These are phyloP conservation scores for Pestalotiopsis sp. DNA, from an alignment of 2,329 filamentous ascomycete genomes.

Conservation along the genomic window DNA sequence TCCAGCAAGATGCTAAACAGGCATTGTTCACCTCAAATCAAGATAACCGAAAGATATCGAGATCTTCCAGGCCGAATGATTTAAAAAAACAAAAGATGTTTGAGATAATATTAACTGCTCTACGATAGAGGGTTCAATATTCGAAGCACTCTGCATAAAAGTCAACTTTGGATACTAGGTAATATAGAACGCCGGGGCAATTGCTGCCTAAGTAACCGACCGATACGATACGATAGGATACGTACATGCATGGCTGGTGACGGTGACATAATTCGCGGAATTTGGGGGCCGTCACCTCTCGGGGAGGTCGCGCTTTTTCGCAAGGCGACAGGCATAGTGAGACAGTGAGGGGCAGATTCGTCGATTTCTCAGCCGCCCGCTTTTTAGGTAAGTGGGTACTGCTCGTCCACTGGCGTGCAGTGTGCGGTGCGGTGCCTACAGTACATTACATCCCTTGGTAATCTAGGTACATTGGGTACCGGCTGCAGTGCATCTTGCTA, in stretches of 20 bases:
- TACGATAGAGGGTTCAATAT: too few relatives aligned
- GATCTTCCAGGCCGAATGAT: too few relatives aligned
- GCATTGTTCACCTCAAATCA: too few relatives aligned
- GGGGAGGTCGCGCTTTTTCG: neutral
- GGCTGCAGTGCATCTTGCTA: neutral
- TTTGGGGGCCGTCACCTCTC: neutral
- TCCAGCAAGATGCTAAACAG: too few relatives aligned
- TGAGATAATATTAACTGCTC: too few relatives aligned
- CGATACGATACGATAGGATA: neutral
- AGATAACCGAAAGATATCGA: too few relatives aligned
- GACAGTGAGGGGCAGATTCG: conserved; percentile 8
- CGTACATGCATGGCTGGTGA: conserved; percentile 2
- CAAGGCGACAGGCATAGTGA: neutral
- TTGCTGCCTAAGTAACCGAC: too few relatives aligned
- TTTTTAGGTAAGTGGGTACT: neutral
- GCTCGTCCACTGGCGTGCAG: neutral
- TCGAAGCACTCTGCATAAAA: too few relatives aligned
- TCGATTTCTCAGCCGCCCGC: conserved; percentile 12
- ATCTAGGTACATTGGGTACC: neutral
- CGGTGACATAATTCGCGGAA: conserved; percentile 7
- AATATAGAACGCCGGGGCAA: neutral
- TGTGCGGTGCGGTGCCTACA: neutral
- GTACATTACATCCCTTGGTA: neutral
- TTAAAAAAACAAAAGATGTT: too few relatives aligned
- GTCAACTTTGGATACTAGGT: too few relatives aligned